A percentile compares a stretch with the other conserved stretches of the same genome.
Conservation (phyloP, 192 early-diverging fungal species). For the Spinellus fusiger region DNA sequence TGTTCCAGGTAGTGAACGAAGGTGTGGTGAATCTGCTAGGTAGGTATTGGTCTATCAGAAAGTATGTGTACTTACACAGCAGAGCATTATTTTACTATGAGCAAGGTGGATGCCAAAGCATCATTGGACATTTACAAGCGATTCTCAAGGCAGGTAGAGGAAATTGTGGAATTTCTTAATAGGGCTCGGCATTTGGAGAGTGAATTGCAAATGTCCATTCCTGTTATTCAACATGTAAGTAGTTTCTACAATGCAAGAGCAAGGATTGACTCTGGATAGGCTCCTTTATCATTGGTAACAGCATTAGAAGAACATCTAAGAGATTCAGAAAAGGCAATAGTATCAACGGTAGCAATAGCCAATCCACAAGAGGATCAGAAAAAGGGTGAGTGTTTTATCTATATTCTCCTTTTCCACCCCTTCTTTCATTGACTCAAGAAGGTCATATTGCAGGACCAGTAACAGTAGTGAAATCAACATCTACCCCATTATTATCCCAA, state of each 20-base stretch:
- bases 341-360: neutral
- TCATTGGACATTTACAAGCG: conserved; percentile 71
- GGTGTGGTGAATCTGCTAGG: conserved; percentile 70
- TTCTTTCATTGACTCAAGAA: too few relatives aligned
- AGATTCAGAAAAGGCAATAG: conserved; percentile 5
- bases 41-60: conserved; percentile 18
- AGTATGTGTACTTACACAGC: neutral
- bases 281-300: conserved; percentile 18
- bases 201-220: conserved; percentile 59
- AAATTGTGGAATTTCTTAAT: conserved; percentile 62
- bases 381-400: too few relatives aligned
- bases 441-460: too few relatives aligned
- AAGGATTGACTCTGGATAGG: conserved; percentile 2
- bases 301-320: conserved; percentile 23
- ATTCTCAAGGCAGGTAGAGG: conserved; percentile 68
- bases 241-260: neutral
- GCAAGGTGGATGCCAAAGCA: conserved; percentile 51
- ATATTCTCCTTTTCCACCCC: too few relatives aligned
- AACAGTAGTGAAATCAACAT: too few relatives aligned
- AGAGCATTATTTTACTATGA: conserved; percentile 73
- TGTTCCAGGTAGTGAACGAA: conserved; percentile 76
- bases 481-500: too few relatives aligned
- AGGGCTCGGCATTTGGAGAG: conserved; percentile 54
- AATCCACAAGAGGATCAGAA: neutral
- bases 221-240: conserved; percentile 67